Conservation (phyloP, 2,329 filamentous ascomycete species). For the Hypoxylon sp. region DNA sequence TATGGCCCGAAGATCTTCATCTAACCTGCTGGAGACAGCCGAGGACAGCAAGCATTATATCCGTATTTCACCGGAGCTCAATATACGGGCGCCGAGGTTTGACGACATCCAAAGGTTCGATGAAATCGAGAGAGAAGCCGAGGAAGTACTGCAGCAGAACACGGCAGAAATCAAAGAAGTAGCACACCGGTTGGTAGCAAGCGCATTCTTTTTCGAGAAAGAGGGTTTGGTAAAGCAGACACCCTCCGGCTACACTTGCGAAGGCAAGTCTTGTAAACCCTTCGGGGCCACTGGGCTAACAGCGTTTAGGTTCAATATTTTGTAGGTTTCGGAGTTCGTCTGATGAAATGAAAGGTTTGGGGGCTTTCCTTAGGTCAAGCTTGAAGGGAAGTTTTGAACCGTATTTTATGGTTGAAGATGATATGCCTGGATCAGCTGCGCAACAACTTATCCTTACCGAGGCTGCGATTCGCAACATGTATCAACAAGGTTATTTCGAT, state of each 20-base stretch:
- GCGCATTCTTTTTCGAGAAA: slow-evolving; percentile 53
- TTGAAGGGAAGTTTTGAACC: slow-evolving; percentile 51
- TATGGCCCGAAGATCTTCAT: slow-evolving; percentile 29
- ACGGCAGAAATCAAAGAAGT: slow-evolving; percentile 45
- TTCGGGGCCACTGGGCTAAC: slow-evolving; percentile 2
- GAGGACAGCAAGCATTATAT: slow-evolving; percentile 43
- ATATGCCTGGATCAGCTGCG: slow-evolving; percentile 35
- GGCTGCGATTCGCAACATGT: slow-evolving; percentile 49
- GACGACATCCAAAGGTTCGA: slow-evolving; percentile 50
- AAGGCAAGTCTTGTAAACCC: slow-evolving; percentile 39
- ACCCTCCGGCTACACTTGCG: slow-evolving; percentile 48
- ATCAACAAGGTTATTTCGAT: slow-evolving; percentile 49
- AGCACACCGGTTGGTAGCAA: slow-evolving; percentile 50
- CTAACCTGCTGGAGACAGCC: slow-evolving; percentile 5
- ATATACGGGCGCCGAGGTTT: slow-evolving; percentile 48
- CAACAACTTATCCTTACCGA: slow-evolving; percentile 47
- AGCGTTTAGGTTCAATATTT: slow-evolving; percentile 47
- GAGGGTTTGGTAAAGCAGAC: slow-evolving; percentile 49
- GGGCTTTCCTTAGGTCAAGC: slow-evolving; percentile 48
- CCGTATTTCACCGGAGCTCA: slow-evolving; percentile 50
- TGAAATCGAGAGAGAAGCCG: slow-evolving; percentile 46
- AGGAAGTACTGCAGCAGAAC: slow-evolving; percentile 44
- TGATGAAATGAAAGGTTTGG: slow-evolving; percentile 50
- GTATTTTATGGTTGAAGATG: slow-evolving; percentile 49
- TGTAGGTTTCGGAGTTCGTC: slow-evolving; percentile 49